A percentile compares a stretch with the other conserved stretches of the same genome.
Conservation (phyloP, 1,284 basidiomycete genomes). For the Cryptococcus neoformans region DNA sequence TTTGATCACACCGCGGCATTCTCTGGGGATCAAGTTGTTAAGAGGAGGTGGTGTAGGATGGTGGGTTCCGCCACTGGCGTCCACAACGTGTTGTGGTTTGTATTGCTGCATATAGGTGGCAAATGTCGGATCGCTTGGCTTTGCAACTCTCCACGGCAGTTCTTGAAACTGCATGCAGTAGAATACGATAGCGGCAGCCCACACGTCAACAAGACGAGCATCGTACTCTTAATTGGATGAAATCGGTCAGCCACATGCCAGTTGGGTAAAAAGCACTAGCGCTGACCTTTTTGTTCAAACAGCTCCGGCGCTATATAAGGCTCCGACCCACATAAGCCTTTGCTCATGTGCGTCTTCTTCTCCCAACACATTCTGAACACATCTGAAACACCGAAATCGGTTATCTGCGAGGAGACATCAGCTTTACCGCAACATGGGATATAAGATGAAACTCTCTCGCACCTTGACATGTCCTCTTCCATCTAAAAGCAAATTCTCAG, state of each 20-base stretch:
- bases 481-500: constrained; percentile 95
- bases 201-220: constrained; percentile 93
- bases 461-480: constrained; percentile 86
- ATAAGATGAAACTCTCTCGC: too few species aligned
- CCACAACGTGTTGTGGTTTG: constrained; percentile 3
- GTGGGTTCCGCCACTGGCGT: constrained; percentile 7
- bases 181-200: constrained; percentile 96
- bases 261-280: constrained; percentile 14
- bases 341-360: constrained; percentile 92
- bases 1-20: constrained; percentile 78
- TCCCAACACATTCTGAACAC: constrained; percentile 99
- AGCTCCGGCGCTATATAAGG: constrained; percentile 99
- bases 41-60: constrained; percentile 52
- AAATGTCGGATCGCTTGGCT: constrained; percentile 77
- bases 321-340: constrained; percentile 94
- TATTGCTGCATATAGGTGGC: constrained; percentile 74
- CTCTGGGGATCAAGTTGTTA: constrained; percentile 82
- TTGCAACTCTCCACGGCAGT: constrained; percentile 94
- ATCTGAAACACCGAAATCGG: constrained; percentile 97
- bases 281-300: constrained; percentile 90
- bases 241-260: constrained; percentile 4
- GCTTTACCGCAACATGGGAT: background rate
- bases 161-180: constrained; percentile 98
- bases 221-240: constrained; percentile 75
- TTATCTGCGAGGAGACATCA: constrained; percentile 61